These are phyloP conservation scores for Orbilia brochopaga DNA, from an alignment of 2,329 filamentous ascomycete genomes.

Conservation along the genomic window DNA sequence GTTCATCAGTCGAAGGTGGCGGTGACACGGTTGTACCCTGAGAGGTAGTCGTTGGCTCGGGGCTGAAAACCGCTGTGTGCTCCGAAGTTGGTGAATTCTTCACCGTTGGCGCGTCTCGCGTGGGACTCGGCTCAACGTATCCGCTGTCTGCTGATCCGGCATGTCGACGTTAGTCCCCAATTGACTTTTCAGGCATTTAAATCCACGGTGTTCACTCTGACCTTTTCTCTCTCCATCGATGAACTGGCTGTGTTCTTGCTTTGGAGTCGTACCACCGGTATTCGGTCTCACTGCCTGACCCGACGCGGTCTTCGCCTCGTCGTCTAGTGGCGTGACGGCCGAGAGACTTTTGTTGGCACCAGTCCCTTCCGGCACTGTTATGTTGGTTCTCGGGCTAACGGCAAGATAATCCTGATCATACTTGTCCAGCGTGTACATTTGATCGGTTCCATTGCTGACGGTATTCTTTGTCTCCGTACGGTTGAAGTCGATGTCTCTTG, in stretches of 20 bases:
- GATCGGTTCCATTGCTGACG: conserved; percentile 20
- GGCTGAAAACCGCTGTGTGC: conserved; percentile 13
- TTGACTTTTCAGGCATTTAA: neutral
- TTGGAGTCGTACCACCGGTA: conserved; percentile 8
- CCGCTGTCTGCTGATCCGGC: conserved; percentile 36
- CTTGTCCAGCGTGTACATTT: conserved; percentile 38
- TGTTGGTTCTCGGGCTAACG: conserved; percentile 44
- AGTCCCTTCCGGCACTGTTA: conserved; percentile 22
- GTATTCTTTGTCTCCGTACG: conserved; percentile 12
- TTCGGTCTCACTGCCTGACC: conserved; percentile 17
- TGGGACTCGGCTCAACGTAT: conserved; percentile 36
- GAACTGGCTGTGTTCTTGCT: conserved; percentile 26
- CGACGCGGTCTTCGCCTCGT: conserved; percentile 7
- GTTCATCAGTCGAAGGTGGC: neutral
- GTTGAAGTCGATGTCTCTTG: conserved; percentile 10
- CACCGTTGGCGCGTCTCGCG: conserved; percentile 23
- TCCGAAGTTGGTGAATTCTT: conserved; percentile 16
- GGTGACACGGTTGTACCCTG: neutral
- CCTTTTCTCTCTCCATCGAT: conserved; percentile 41
- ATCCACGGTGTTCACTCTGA: conserved; percentile 16
- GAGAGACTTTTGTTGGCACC: conserved; percentile 19
- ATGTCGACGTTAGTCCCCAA: conserved; percentile 18
- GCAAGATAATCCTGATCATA: conserved; percentile 43
- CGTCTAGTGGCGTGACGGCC: conserved; percentile 18
- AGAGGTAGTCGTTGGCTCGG: conserved; percentile 18